Percentiles rank a stretch among this genome's conserved stretches.
These are phyloP conservation scores for Eutypella sp. DNA, from an alignment of 2,329 filamentous ascomycete genomes.

Conservation along the genomic window DNA sequence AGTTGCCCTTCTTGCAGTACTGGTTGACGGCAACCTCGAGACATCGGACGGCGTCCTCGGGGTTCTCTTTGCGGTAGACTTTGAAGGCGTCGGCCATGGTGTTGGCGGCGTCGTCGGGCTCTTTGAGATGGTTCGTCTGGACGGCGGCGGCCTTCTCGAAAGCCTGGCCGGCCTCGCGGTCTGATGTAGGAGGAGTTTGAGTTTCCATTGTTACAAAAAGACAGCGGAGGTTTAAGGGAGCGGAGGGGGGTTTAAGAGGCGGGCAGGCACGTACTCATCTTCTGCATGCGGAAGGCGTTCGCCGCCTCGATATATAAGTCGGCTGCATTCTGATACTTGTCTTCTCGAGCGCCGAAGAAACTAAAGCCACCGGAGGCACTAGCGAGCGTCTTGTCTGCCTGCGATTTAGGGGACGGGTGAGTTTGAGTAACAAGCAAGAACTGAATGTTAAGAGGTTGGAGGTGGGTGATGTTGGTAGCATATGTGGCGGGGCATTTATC, in stretches of 20 bases:
- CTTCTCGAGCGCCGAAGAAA: slow-evolving; percentile 79
- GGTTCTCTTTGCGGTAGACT: slow-evolving; percentile 81
- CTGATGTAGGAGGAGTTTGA: slow-evolving; percentile 36
- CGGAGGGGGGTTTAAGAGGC: background rate
- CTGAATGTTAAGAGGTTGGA: slow-evolving; percentile 10
- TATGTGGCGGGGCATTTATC: slow-evolving; percentile 4
- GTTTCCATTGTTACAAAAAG: background rate
- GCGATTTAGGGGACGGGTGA: too few relatives aligned
- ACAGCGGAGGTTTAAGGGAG: background rate
- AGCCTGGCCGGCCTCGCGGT: slow-evolving; percentile 77
- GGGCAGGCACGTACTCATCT: slow-evolving; percentile 68
- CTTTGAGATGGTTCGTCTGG: slow-evolving; percentile 75
- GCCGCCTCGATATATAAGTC: slow-evolving; percentile 84
- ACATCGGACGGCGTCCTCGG: slow-evolving; percentile 75
- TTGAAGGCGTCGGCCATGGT: slow-evolving; percentile 89
- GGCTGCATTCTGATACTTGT: slow-evolving; percentile 86
- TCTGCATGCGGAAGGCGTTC: slow-evolving; percentile 87
- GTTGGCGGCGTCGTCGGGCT: slow-evolving; percentile 89
- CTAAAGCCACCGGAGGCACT: slow-evolving; percentile 77
- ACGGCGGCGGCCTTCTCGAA: slow-evolving; percentile 84
- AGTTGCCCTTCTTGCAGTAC: slow-evolving; percentile 86
- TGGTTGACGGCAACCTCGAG: slow-evolving; percentile 75
- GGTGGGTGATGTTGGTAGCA: slow-evolving; percentile 22
- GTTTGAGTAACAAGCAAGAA: too few relatives aligned
- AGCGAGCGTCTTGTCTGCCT: slow-evolving; percentile 83